Conservation (phyloP, 1,139 yeast species). For the Lodderomyces margitis region DNA sequence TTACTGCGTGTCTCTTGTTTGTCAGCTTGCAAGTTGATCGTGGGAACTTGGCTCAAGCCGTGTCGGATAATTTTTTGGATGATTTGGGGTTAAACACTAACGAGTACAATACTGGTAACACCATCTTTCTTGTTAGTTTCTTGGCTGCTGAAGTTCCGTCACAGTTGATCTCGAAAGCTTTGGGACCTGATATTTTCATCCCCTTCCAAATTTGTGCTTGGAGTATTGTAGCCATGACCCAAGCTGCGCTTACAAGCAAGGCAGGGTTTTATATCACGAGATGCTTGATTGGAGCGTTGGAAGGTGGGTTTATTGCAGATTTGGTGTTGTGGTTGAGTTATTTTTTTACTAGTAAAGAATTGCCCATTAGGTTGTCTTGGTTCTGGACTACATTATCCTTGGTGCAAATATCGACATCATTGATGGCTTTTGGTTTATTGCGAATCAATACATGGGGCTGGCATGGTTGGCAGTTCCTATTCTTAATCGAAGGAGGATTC, state of each 20-base stretch:
- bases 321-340: slow-evolving; percentile 26
- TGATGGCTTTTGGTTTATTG: slow-evolving; percentile 33
- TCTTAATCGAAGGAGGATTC: slow-evolving; percentile 59
- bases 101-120: slow-evolving; percentile 31
- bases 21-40: slow-evolving; percentile 33
- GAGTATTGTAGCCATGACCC: slow-evolving; percentile 29
- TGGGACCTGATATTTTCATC: slow-evolving; percentile 32
- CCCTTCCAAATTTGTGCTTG: slow-evolving; percentile 33
- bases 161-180: slow-evolving; percentile 27
- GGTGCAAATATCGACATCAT: slow-evolving; percentile 35
- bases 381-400: slow-evolving; percentile 17
- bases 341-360: slow-evolving; percentile 26
- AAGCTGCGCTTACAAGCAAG: slow-evolving; percentile 23
- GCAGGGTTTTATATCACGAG: slow-evolving; percentile 26
- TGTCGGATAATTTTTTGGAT: slow-evolving; percentile 29
- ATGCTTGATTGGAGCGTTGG: slow-evolving; percentile 26
- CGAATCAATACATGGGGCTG: slow-evolving; percentile 25
- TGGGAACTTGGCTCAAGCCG: slow-evolving; percentile 30
- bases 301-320: slow-evolving; percentile 34
- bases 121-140: slow-evolving; percentile 27
- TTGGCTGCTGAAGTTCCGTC: slow-evolving; percentile 34
- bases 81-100: slow-evolving; percentile 28
- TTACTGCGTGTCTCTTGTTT: slow-evolving; percentile 31
- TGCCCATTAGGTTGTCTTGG: slow-evolving; percentile 24
- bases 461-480: slow-evolving; percentile 65